Base-by-base conservation (phyloP, 2,329 filamentous ascomycete species). In the Fonsecaea nubica region DNA sequence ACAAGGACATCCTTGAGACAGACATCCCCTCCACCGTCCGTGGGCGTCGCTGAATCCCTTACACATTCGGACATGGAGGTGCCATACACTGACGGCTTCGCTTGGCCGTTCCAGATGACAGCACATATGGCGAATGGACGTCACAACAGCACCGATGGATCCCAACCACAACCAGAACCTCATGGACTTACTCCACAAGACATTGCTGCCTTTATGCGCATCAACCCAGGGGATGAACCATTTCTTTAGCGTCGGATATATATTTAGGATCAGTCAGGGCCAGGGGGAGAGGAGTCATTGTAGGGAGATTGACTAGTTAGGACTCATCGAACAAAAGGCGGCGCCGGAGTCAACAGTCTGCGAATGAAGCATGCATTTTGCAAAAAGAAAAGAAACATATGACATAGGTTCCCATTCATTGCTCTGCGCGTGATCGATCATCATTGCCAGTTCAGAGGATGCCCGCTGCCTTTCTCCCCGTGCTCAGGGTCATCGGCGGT, bases 151-250 rank as follows among this genome's bases (percentile, higher is more conserved):
- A 25, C 45, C 12, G 45, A 50, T 50, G 3, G 18, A 25, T 61
- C 63, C 50, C 58, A 59, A 8, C 32, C 56, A 3, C 57, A 50
- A 15, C 52, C 30, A 4, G 33, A 33, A 30, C n/a, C n/a, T n/a
- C 40, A 53, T 60, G 35, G 56, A 38, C 38, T 69, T 38, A 66
- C 64, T n/a, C 45, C 48, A 18, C 54, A 67, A 45, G 67, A 69
- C 40, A 69, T 69, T 52, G 67, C 67, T 21, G 67, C 64, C 40
- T 69, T 69, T 48, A 69, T 69, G 67, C 64, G 62, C 10, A 65
- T 67, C 58, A 69, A 69, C 40, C 67, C 67, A 21, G 67, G 62
- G 15, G 64, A 69, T 8, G 64, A 67, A 48, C 67, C 64, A 13
- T 69, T 62, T 30, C 60, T 67, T 9, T 67, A 36, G 58, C 48